phyloP scores from a whole-genome alignment of 2,329 filamentous ascomycete species.

The Graphilbum fragrans region DNA sequence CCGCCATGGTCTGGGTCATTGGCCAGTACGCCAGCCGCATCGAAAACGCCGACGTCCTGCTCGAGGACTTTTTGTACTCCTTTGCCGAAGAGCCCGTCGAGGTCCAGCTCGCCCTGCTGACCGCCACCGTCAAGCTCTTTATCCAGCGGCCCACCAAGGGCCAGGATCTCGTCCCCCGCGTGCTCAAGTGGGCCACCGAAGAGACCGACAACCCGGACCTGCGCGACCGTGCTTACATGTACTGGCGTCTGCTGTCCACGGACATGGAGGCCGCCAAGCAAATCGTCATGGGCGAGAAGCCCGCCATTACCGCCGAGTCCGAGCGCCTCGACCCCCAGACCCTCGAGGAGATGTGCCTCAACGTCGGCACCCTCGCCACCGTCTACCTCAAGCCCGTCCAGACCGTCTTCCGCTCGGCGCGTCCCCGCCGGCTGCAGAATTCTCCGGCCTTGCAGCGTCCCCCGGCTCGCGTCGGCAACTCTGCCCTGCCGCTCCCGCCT shows the following conservation, averaged over 20 bases:
- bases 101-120: conserved; percentile 87
- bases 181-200: conserved; percentile 96
- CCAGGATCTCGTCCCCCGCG: conserved; percentile 83
- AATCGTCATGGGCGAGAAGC: conserved; percentile 96
- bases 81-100: conserved; percentile 93
- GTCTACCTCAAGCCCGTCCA: conserved; percentile 97
- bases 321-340: conserved; percentile 87
- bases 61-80: conserved; percentile 90
- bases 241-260: conserved; percentile 91
- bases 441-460: conserved; percentile 73
- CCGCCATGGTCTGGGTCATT: conserved; percentile 99
- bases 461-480: conserved; percentile 28
- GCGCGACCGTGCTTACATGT: conserved; percentile 95
- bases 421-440: conserved; percentile 66
- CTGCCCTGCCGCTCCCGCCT: conserved; percentile 14
- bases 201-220: conserved; percentile 99
- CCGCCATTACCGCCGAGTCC: conserved; percentile 87
- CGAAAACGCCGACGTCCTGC: conserved; percentile 84
- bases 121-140: conserved; percentile 94
- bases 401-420: conserved; percentile 84
- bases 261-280: conserved; percentile 77
- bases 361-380: conserved; percentile 89
- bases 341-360: conserved; percentile 92
- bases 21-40: conserved; percentile 96
- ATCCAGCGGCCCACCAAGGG: conserved; percentile 94